phyloP scores from a whole-genome alignment of 2,329 filamentous ascomycete species.

The Periconia sp. region DNA sequence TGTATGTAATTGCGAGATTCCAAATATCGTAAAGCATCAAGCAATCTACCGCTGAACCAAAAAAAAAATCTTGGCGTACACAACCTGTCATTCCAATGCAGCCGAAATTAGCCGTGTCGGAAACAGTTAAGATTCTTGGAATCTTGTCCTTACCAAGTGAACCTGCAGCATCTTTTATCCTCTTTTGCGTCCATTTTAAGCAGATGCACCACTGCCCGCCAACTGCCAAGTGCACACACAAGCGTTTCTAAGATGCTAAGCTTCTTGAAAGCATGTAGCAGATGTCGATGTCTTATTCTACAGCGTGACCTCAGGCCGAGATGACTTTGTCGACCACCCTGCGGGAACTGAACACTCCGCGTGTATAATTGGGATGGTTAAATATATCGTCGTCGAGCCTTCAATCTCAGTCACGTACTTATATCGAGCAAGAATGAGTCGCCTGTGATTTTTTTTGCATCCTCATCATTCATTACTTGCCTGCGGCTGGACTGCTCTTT shows the following conservation, averaged over 20 bases:
- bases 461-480: background rate
- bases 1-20: background rate
- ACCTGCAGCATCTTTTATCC: background rate
- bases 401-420: background rate
- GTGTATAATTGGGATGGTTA: background rate
- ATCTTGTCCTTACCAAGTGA: background rate
- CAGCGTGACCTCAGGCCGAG: background rate
- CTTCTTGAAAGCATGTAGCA: background rate
- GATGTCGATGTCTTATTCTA: background rate
- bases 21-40: background rate
- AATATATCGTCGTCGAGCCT: background rate
- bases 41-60: no score
- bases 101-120: background rate
- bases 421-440: background rate
- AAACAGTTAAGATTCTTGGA: background rate
- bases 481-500: constrained; percentile 16
- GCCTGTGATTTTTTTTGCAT: background rate
- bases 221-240: background rate
- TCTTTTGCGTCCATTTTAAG: background rate
- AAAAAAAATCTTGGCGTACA: no score
- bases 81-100: background rate
- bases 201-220: background rate
- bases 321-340: background rate
- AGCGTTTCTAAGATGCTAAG: constrained; percentile 1
- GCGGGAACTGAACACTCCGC: background rate